Percentiles rank a stretch among this genome's conserved stretches.
phyloP scores from a whole-genome alignment of 164 flowering plant species.

The Berberis vulgaris region DNA sequence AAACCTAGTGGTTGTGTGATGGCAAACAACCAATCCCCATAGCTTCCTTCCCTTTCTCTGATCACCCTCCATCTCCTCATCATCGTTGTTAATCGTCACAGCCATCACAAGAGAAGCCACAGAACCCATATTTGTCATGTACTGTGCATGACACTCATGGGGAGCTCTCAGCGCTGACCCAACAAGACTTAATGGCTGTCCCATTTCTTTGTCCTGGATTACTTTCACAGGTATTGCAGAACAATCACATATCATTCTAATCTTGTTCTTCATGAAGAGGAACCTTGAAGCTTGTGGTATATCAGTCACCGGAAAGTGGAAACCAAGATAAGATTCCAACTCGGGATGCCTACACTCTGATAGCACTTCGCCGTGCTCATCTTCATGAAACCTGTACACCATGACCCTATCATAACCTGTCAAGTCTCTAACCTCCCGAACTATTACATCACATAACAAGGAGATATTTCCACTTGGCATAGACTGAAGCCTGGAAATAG shows the following conservation, averaged over 20 bases:
- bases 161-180: conserved; percentile 61
- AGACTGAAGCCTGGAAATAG: conserved; percentile 22
- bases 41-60: conserved; percentile 28
- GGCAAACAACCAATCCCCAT: conserved; percentile 74
- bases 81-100: conserved; percentile 31
- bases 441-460: conserved; percentile 20
- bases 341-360: not conserved
- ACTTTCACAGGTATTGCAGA: conserved; percentile 35
- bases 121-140: conserved; percentile 69
- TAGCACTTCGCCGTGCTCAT: conserved; percentile 25
- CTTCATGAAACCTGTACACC: conserved; percentile 32
- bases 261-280: not conserved
- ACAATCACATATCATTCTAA: conserved; percentile 44
- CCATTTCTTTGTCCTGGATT: conserved; percentile 35
- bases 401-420: conserved; percentile 31
- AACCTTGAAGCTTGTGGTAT: conserved; percentile 5
- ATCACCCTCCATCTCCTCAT: too few species aligned
- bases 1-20: conserved; percentile 46
- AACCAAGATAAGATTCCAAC: conserved; percentile 4
- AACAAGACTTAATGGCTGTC: conserved; percentile 44
- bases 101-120: conserved; percentile 59
- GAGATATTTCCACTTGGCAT: conserved; percentile 22
- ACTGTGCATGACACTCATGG: conserved; percentile 54
- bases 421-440: conserved; percentile 21
- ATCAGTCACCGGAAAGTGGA: conserved; percentile 13